Base-by-base conservation (phyloP, 257 asterid species). In the Solanum dulcamara region DNA sequence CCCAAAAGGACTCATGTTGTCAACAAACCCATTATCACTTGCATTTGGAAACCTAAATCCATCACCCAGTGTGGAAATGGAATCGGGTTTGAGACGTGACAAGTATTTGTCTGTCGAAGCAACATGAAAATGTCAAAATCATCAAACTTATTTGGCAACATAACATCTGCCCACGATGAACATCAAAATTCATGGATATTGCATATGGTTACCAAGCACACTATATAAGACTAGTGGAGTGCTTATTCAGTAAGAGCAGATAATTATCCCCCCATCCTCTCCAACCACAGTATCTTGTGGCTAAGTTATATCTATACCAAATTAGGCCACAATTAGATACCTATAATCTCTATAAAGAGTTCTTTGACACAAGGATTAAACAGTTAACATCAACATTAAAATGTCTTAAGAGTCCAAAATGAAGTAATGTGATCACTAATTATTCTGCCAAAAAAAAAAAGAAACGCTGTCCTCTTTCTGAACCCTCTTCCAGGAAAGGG, bases 51-150 rank as follows among this genome's bases (percentile, higher is more conserved):
- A 89, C 90, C 91, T 90, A 89, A 86, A 89, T 88, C 92, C 95
- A 81, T 91, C 91, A 79, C 91, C 97, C 79, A 91, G 84, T 75
- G 84, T 57, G 60, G 88, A 87, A 85, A 88, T 91, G 88, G 96
- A 90, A 83, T 94, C 95, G 51, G 94, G 92, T 85, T 91, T 93
- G 85, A 83, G 87, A 72, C 88, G 90, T 4, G 95, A 90, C 84
- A 93, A 60, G 88, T 92, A 97, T 88, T 91, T 93, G 86, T 94
- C 99, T 97, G 94, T 91, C 87, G 79, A 81, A 88, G 87, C 44
- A 85, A 57, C 33, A 84, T 81, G 72, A 72, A 85, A 77, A 22
- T 35, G 87, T 91, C 87, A 92, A 50, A 64, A 87, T 83, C 64
- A 24, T 14, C 44, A 53, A 7, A 60, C 40, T 37, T 71, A 44